A percentile compares a stretch with the other conserved stretches of the same genome.
Conservation (phyloP, 2,329 filamentous ascomycete species). For the Trichophyton verrucosum region DNA sequence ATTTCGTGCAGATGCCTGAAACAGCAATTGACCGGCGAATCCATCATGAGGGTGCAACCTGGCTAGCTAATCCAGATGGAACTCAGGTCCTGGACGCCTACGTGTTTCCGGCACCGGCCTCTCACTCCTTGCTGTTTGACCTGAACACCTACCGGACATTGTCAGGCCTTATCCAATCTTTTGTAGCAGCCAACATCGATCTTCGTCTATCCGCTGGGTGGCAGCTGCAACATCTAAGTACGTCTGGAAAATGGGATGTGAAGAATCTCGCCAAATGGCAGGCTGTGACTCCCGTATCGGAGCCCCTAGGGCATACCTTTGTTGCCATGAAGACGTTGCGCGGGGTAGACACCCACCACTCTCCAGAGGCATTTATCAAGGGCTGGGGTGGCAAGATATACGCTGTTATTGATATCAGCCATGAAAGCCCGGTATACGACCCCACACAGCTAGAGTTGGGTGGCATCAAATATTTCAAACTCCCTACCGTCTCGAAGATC, state of each 20-base stretch:
- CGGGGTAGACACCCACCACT: constrained; percentile 74
- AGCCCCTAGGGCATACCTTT: constrained; percentile 66
- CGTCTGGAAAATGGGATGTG: constrained; percentile 92
- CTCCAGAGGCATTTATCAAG: constrained; percentile 57
- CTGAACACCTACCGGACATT: constrained; percentile 62
- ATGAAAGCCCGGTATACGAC: constrained; percentile 83
- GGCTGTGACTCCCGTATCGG: constrained; percentile 62
- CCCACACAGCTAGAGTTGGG: constrained; percentile 54
- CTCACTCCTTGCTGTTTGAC: constrained; percentile 73
- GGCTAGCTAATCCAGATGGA: background rate
- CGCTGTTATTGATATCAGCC: constrained; percentile 79
- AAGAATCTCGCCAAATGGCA: constrained; percentile 93
- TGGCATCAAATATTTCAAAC: constrained; percentile 67
- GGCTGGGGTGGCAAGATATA: constrained; percentile 56
- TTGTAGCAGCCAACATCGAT: constrained; percentile 63
- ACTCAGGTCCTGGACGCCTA: constrained; percentile 48
- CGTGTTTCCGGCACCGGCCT: constrained; percentile 63
- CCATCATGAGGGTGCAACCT: background rate
- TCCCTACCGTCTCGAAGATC: constrained; percentile 83
- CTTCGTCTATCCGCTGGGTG: constrained; percentile 69
- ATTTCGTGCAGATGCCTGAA: background rate
- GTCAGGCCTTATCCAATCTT: constrained; percentile 70
- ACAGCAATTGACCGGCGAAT: background rate
- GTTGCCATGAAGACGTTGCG: constrained; percentile 86
- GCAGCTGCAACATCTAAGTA: constrained; percentile 81